Percentiles rank a stretch among this genome's conserved stretches.
phyloP scores from a whole-genome alignment of 139 green algal genomes.

The Pleodorina starrii region DNA sequence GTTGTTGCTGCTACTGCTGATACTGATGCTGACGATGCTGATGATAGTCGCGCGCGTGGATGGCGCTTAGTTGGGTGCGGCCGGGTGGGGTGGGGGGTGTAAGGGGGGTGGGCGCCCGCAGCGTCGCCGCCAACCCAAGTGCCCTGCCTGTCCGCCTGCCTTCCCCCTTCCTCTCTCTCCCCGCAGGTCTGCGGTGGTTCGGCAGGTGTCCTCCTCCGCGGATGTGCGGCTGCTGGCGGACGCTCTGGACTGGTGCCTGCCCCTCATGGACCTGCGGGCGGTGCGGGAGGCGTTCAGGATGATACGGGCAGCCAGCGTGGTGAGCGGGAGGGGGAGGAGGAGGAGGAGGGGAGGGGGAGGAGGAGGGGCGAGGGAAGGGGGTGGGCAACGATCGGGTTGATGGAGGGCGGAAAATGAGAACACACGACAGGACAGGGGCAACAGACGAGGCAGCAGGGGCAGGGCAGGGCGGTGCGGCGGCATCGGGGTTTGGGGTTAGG shows the following conservation, averaged over 20 bases:
- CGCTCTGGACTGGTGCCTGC: slow-evolving; percentile 25
- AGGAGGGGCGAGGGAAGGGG: not conserved
- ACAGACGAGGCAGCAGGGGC: not conserved
- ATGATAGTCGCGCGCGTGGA: no score
- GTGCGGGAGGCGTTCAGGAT: slow-evolving; percentile 23
- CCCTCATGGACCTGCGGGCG: slow-evolving; percentile 35
- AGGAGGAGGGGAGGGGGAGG: not conserved
- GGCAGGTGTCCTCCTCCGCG: not conserved
- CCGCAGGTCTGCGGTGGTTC: not conserved
- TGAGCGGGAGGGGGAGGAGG: not conserved
- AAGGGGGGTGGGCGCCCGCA: not conserved
- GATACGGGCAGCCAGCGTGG: not conserved
- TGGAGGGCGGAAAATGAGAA: not conserved
- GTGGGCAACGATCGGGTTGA: not conserved
- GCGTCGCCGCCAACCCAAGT: not conserved
- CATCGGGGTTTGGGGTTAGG: not conserved
- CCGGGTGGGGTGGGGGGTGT: no score
- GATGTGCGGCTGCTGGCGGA: slow-evolving; percentile 39
- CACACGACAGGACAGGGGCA: no score
- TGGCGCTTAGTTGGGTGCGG: no score
- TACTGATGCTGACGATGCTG: not conserved
- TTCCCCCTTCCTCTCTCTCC: not conserved
- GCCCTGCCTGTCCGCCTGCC: not conserved
- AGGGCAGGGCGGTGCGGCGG: not conserved
- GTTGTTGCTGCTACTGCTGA: not conserved